These are phyloP conservation scores for Brassica hybrid DNA, from an alignment of 441 rosid species.

Conservation along the genomic window DNA sequence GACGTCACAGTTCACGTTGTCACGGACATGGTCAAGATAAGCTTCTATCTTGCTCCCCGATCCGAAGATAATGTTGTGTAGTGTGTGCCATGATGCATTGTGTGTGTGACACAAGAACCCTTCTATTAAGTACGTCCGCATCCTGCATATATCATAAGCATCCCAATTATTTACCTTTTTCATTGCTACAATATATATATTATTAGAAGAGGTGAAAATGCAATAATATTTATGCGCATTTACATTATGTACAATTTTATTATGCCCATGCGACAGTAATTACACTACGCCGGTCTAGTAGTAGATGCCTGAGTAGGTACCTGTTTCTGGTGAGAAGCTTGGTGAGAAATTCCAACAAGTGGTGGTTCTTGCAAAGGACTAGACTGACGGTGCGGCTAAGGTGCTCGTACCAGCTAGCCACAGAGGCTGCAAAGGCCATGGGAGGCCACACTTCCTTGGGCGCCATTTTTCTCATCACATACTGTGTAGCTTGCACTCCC, in stretches of 20 bases:
- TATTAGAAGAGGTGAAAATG: background rate
- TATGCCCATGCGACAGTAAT: background rate
- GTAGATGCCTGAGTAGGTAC: slow-evolving; percentile 42
- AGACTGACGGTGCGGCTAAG: slow-evolving; percentile 79
- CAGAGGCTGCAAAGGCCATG: slow-evolving; percentile 82
- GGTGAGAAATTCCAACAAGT: slow-evolving; percentile 79
- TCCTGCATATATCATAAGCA: too few species aligned
- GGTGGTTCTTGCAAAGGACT: slow-evolving; percentile 83
- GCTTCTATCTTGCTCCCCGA: slow-evolving; percentile 78
- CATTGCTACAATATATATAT: background rate
- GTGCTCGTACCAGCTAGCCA: slow-evolving; percentile 96
- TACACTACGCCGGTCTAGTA: background rate
- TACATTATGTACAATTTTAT: background rate
- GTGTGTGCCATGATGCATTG: slow-evolving; percentile 94
- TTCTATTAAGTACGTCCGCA: too few species aligned
- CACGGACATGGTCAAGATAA: slow-evolving; percentile 68
- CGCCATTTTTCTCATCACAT: slow-evolving; percentile 81
- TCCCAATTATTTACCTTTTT: too few species aligned
- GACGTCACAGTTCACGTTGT: slow-evolving; percentile 67
- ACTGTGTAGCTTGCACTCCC: slow-evolving; percentile 73
- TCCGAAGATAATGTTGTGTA: slow-evolving; percentile 95
- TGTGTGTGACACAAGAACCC: slow-evolving; percentile 94
- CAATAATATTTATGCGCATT: background rate
- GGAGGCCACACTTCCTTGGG: slow-evolving; percentile 91
- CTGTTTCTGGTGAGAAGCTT: slow-evolving; percentile 84